phyloP scores from a whole-genome alignment of 73 alveolate genomes.

The Paraurostyla sp. region DNA sequence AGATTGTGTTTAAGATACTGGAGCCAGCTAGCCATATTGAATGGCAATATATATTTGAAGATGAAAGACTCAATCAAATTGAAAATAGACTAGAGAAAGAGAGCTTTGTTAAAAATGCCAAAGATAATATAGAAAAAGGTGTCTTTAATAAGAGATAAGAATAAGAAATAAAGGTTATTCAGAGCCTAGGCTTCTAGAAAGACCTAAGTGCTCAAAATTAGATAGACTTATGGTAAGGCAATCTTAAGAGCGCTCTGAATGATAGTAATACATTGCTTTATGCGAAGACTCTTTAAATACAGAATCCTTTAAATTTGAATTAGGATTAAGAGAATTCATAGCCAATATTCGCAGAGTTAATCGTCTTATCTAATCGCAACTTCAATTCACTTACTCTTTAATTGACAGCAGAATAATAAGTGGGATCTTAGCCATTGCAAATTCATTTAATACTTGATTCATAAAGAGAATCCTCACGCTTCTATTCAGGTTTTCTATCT shows the following conservation, averaged over 20 bases:
- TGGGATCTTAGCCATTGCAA: too few relatives aligned
- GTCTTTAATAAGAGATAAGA: background rate
- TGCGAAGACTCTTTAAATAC: background rate
- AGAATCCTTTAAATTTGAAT: too few relatives aligned
- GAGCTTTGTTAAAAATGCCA: background rate
- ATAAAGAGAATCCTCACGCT: conserved; percentile 1
- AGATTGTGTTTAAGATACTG: background rate
- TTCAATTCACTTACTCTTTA: conserved; percentile 5
- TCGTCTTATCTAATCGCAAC: background rate
- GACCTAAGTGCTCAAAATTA: background rate
- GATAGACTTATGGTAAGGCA: conserved; percentile 29
- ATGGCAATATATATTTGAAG: conserved; percentile 18
- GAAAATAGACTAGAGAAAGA: conserved; percentile 31
- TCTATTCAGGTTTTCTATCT: background rate
- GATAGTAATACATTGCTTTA: background rate
- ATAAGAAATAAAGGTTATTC: background rate
- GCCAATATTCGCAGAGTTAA: background rate
- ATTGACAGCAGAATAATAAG: too few relatives aligned
- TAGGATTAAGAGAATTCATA: background rate
- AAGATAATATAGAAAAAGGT: background rate
- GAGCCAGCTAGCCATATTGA: conserved; percentile 44
- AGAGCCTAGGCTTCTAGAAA: background rate
- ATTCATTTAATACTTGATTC: background rate
- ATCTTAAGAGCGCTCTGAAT: background rate
- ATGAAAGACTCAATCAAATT: conserved; percentile 25